phyloP scores from a whole-genome alignment of 108 stramenopile genomes.

The Thalassiosira profunda region DNA sequence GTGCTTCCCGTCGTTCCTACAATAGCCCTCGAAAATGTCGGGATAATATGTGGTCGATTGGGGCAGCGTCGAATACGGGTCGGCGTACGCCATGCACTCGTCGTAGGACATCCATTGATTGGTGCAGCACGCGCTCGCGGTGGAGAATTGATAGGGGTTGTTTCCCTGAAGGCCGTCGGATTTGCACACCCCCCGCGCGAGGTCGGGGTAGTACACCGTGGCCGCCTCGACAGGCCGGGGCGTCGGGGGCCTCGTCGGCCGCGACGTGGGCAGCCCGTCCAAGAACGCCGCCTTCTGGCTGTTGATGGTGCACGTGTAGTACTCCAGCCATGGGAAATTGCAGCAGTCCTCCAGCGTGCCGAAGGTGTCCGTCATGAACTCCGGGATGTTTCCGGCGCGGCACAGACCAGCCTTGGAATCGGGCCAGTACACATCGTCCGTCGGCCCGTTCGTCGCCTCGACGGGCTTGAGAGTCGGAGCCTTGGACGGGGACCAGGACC shows the following conservation, averaged over 20 bases:
- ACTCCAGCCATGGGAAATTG: constrained; percentile 21
- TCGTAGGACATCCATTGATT: constrained; percentile 16
- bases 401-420: constrained; percentile 9
- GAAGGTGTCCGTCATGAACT: constrained; percentile 27
- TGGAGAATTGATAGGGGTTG: constrained; percentile 15
- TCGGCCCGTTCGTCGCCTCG: constrained; percentile 1
- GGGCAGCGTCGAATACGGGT: no score
- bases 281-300: constrained; percentile 10
- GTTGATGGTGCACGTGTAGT: constrained; percentile 8
- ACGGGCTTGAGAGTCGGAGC: not conserved
- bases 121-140: constrained; percentile 15
- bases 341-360: constrained; percentile 29
- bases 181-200: constrained; percentile 29
- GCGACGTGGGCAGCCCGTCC: not conserved
- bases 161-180: constrained; percentile 20
- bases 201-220: constrained; percentile 14
- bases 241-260: no score
- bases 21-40: no score
- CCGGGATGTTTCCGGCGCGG: not conserved
- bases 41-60: no score
- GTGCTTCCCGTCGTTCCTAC: no score
- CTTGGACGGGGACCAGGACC: constrained; percentile 4
- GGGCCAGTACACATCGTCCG: constrained; percentile 4
- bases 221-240: no score
- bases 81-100: constrained; percentile 18